Base-by-base conservation (phyloP, 768 basidiomycete species). In the Termitomyces sp. region DNA sequence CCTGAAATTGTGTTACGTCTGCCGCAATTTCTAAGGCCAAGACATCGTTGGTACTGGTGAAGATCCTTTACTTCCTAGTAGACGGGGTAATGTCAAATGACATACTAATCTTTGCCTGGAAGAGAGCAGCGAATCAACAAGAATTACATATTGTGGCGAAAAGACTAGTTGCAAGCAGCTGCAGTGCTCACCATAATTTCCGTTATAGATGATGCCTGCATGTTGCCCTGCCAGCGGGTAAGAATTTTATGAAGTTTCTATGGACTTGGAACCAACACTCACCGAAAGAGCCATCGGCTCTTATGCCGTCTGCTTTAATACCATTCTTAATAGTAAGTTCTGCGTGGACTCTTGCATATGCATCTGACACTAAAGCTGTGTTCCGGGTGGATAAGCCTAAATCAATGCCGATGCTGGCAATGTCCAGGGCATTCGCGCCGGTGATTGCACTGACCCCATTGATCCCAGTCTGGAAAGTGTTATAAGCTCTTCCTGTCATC, bases 391-490 rank as follows among this genome's bases (percentile, higher is more conserved):
- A 70, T 55, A 72, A 74, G 40, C 61, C 79, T 66, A 64, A 71
- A 64, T 85, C 81, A 12, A 85, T 80, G 12, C 83, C 82, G 48
- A 86, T 79, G 61, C 78, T 80, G 19, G 84, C 83, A 38, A 88
- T 76, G 64, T 89, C 85, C 49, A 87, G 69, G 0, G 78, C 74
- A 62, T 89, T 87, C 5, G 87, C 86, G 12, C 87, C 87, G 31
- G 82, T 81, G 23, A 86, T 65, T 41, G 71, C 76, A 15, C 79
- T 76, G 1, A 78, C 64, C 28, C 77, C 75, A 61, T 77, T 73
- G 30, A 60, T 60, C 10, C 60, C 60, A 15, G 60, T 60, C 35
- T 57, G 56, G n/a, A 60, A 57, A 7, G 56, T 57, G 5, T 66
- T 73, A 59, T 82, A 87, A 4, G 82, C 70, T 15, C 86, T 78